Evolutionary conservation across 441 rosid species (phyloP).

Genomic region (Populus hybrid): DNA sequence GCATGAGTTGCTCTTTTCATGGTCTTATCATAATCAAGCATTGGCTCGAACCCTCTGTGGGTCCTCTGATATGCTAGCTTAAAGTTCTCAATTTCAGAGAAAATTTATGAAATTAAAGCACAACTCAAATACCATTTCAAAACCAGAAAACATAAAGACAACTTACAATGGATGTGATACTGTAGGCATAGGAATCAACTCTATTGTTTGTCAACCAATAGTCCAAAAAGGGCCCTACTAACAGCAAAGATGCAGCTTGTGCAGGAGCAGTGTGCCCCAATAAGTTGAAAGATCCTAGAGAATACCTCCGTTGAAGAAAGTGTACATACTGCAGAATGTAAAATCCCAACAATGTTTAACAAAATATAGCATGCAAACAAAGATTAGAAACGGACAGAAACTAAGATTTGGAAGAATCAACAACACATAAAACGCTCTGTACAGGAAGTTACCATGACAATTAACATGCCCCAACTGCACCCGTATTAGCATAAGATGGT

Average conservation of each 20-base stretch:
- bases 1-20: neutral
- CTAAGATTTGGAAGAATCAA: neutral
- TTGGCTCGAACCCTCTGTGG: neutral
- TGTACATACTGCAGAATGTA: constrained; percentile 76
- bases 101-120: neutral
- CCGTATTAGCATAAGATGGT: neutral
- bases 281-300: constrained; percentile 86
- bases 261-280: constrained; percentile 97
- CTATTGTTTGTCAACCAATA: constrained; percentile 79
- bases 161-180: constrained; percentile 61
- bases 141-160: neutral
- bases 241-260: constrained; percentile 80
- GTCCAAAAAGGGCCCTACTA: constrained; percentile 84
- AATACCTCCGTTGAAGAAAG: constrained; percentile 81
- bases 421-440: neutral
- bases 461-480: neutral
- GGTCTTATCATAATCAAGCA: neutral
- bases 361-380: neutral
- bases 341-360: constrained; percentile 3
- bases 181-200: constrained; percentile 62
- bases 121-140: neutral
- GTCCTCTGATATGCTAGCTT: neutral
- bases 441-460: neutral
- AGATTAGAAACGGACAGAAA: neutral
- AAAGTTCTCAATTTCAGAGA: neutral